A percentile compares a stretch with the other conserved stretches of the same genome.
Evolutionary conservation across 83 land plant species (phyloP).

Genomic region (Isoetes engelmannii): DNA sequence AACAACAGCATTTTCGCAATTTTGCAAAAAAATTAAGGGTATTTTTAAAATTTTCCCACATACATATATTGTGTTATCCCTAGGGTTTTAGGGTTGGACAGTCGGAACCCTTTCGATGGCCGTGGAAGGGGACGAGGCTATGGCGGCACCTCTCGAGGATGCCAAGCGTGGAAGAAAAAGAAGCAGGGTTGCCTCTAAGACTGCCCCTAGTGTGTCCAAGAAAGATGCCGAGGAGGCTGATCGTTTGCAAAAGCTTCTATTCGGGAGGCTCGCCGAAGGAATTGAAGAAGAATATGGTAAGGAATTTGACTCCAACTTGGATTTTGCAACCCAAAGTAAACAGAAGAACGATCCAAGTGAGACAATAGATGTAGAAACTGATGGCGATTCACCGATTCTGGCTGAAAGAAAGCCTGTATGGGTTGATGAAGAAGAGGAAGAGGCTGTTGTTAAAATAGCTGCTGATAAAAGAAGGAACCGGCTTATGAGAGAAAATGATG

Average conservation of each 20-base stretch:
- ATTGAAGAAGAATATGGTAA: not conserved
- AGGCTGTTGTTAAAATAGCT: conserved; percentile 39
- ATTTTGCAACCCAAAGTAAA: too few relatives aligned
- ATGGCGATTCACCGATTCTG: not conserved
- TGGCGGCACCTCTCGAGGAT: too few relatives aligned
- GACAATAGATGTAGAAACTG: not conserved
- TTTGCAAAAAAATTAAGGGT: too few relatives aligned
- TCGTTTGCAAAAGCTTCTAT: conserved; percentile 14
- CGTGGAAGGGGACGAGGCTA: too few relatives aligned
- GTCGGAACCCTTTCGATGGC: too few relatives aligned
- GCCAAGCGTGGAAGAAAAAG: too few relatives aligned
- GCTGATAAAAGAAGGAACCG: conserved; percentile 49
- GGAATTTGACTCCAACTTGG: not conserved
- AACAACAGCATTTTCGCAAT: too few relatives aligned
- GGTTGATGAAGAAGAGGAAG: conserved; percentile 84
- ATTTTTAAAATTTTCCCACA: too few relatives aligned
- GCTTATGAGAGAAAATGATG: conserved; percentile 51
- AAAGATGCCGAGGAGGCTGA: conserved; percentile 13
- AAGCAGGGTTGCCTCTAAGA: too few relatives aligned
- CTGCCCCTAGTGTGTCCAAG: too few relatives aligned
- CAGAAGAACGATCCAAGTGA: not conserved
- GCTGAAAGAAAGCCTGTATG: conserved; percentile 54
- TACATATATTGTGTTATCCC: too few relatives aligned
- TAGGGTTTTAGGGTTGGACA: too few relatives aligned
- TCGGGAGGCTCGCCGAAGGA: conserved; percentile 2